These are phyloP conservation scores for Sporisorium sorghi DNA, from an alignment of 1,284 basidiomycete genomes.

Conservation along the genomic window DNA sequence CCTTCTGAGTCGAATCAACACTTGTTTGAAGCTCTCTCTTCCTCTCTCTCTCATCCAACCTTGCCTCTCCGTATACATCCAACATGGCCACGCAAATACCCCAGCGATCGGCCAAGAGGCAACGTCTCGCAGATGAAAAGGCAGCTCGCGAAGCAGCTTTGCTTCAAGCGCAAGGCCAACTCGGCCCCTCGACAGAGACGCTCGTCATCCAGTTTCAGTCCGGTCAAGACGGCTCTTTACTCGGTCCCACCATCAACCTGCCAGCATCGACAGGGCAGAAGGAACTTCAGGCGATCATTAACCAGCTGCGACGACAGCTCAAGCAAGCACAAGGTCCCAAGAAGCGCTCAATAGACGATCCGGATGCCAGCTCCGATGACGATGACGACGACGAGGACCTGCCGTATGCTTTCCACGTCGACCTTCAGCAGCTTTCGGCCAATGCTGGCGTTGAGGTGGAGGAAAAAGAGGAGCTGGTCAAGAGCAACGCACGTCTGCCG, in stretches of 20 bases:
- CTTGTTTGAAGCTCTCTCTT: neutral
- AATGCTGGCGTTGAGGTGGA: slow-evolving; percentile 16
- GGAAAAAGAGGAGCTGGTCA: slow-evolving; percentile 34
- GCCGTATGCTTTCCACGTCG: slow-evolving; percentile 67
- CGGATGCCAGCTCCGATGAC: slow-evolving; percentile 42
- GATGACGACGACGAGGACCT: slow-evolving; percentile 67
- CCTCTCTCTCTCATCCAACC: neutral
- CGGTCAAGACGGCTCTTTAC: slow-evolving; percentile 55
- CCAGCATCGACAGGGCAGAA: slow-evolving; percentile 63
- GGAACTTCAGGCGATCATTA: slow-evolving; percentile 64
- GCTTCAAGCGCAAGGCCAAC: slow-evolving; percentile 53
- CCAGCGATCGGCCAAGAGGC: slow-evolving; percentile 57
- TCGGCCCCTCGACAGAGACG: slow-evolving; percentile 57
- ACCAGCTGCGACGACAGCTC: slow-evolving; percentile 58
- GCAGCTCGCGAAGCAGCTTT: slow-evolving; percentile 45
- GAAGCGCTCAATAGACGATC: slow-evolving; percentile 43
- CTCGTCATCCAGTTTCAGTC: slow-evolving; percentile 67
- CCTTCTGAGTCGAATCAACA: slow-evolving; percentile 8
- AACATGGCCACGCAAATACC: slow-evolving; percentile 65
- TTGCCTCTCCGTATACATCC: neutral
- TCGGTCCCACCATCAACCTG: slow-evolving; percentile 65
- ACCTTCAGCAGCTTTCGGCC: slow-evolving; percentile 41
- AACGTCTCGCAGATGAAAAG: slow-evolving; percentile 50
- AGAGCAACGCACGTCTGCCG: slow-evolving; percentile 54
- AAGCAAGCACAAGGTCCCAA: slow-evolving; percentile 40